Evolutionary conservation across 352 stramenopile species (phyloP).

Genomic region (Thraustochytrium sp.): DNA sequence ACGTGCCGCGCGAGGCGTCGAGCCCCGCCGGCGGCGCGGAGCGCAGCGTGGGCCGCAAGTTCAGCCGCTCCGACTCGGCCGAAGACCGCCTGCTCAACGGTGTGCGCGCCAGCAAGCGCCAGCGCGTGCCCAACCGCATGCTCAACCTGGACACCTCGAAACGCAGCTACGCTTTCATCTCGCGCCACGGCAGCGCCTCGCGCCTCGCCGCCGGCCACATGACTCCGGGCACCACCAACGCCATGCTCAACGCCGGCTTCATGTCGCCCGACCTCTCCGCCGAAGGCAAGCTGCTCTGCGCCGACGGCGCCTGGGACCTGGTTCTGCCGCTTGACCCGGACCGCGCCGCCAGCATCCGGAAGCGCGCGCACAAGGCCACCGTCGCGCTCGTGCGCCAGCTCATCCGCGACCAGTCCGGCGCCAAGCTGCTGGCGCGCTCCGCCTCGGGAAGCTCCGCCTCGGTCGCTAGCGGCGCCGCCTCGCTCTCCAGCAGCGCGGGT

Average conservation of each 20-base stretch:
- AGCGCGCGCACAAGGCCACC: neutral
- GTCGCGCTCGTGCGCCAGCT: constrained; percentile 20
- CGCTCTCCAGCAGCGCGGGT: no score
- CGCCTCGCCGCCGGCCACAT: neutral
- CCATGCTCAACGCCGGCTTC: neutral
- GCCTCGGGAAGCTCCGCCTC: neutral
- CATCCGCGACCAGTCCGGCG: neutral
- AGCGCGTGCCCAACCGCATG: constrained; percentile 21
- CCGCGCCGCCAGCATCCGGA: neutral
- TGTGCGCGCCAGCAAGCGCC: neutral
- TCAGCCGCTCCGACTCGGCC: neutral
- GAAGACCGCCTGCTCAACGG: neutral
- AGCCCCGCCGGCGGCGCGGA: neutral
- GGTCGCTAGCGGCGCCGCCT: neutral
- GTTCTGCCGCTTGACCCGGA: neutral
- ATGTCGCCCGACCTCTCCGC: neutral
- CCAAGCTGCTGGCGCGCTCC: neutral
- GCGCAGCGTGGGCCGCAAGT: neutral
- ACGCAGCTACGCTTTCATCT: constrained; percentile 3
- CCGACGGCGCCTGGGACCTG: neutral
- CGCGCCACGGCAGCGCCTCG: neutral
- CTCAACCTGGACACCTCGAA: constrained; percentile 33
- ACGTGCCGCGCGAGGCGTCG: neutral
- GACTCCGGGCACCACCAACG: neutral
- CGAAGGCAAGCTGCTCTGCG: neutral